Base-by-base conservation (phyloP, 257 asterid species). In the Misopates orontium region DNA sequence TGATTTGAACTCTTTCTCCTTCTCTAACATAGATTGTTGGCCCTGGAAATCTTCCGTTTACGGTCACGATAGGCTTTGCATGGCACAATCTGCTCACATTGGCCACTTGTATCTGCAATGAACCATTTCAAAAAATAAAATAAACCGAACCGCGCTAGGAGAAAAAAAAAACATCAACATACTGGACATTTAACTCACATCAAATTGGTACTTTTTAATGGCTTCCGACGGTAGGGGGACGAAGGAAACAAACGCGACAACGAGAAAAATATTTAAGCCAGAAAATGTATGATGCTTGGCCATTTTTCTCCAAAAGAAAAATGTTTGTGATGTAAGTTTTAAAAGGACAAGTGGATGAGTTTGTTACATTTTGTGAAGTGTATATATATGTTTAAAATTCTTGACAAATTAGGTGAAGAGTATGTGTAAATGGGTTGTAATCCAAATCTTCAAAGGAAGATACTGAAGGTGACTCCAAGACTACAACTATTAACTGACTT, bases 31-130 rank as follows among this genome's bases (percentile, higher is more conserved):
- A 79, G 19, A 84, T 69, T 5, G 88, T 84, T n/a, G 91, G 91
- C 60, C 91, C 88, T 1, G 94, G 90, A 42, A 68, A 86, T 68
- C 70, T 68, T 24, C 94, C 94, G 25, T 86, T 81, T 1, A 86
- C 86, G 1, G 90, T 83, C 25, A 86, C 87, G n/a, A 83, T 86
- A 0, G 82, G 82, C 40, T 85, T 85, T 64, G 85, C 89, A 73
- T 85, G 81, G 84, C 89, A 85, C 77, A 85, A 60, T 73, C 89
- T 74, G 36, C 87, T 83, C 71, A 85, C 83, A 68, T 83, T 83
- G 61, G 68, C 74, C 79, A 71, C 80, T 79, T 79, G 76, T 24
- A 85, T 41, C 86, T 78, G 77, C 74, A 68, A 48, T 31, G 5
- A 14, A 70, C 3, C 11, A 10, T 28, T 2, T 28, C 7, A 44